Evolutionary conservation across 306 rosid species (phyloP), one percentile per base, ranked within the genome.

Genomic region (Casuarina cunninghamiana): DNA sequence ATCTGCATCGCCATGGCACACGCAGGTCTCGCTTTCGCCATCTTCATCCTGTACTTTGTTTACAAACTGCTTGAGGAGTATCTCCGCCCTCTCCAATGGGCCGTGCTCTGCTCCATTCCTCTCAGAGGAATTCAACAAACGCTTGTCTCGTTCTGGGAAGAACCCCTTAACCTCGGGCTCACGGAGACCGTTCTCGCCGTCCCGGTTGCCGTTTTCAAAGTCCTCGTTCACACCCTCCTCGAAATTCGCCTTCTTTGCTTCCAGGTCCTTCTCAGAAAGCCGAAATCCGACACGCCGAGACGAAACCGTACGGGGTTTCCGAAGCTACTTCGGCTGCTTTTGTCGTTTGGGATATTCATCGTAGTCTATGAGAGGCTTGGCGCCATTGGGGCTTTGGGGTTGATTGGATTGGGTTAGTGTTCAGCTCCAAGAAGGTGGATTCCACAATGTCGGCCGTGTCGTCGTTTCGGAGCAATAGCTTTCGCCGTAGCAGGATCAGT

Each of bases 1-100:
- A 78, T 95, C 19, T 95, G 89, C 88, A 88, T 93, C 76, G 96
- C 99, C 78, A 89, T 95, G 99, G 97, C 97, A 0, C 99, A 95
- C 37, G 96, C 96, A 6, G 97, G 97, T 42, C 78, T 93, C 6
- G 99, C 87, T 76, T 87, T 95, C 77, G 81, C 96, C 42, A 93
- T 95, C 46, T 89, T 95, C 81, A 77, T 88, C 50, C 77, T 93
- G 48, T 95, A 84, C 84, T 70, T 91, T 41, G 88, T 90, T 11
- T 75, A 88, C 5, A 93, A 90, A 82, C 91, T 95, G 6, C 83
- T 95, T 39, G 97, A 93, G n/a, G 86, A 72, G 43, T 95, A 93
- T 66, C 84, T 95, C 35, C 78, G 96, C 48, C 97, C 99, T 10
- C 84, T 95, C n/a, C 97, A 83, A 21, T 95, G 99, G 99, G 99